phyloP scores from a whole-genome alignment of 2,329 filamentous ascomycete genomes.

The Sphaerostilbella broomeana region DNA sequence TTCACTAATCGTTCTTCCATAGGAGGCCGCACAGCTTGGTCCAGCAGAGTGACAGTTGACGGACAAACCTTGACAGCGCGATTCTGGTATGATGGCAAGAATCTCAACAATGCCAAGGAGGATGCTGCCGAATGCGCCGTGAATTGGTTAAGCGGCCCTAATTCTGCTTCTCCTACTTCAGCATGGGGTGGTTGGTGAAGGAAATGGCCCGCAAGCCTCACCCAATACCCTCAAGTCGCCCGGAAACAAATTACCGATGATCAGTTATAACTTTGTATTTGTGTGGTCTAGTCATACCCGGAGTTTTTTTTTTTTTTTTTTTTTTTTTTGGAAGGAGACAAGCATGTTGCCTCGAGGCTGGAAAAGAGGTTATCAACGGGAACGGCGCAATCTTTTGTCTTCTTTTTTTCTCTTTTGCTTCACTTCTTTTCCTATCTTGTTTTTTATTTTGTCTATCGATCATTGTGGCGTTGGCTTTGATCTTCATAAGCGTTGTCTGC shows the following conservation, averaged over 20 bases:
- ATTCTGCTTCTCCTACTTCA: constrained; percentile 19
- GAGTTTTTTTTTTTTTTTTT: constrained; percentile 10
- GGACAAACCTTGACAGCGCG: constrained; percentile 61
- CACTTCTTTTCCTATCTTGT: not conserved
- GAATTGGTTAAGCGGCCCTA: constrained; percentile 44
- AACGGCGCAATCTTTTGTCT: not conserved
- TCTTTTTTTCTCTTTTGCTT: not conserved
- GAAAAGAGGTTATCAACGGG: not conserved
- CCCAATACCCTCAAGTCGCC: no score
- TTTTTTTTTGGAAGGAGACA: not conserved
- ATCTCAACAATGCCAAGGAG: constrained; percentile 80
- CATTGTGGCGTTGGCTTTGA: not conserved
- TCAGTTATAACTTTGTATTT: constrained; percentile 2
- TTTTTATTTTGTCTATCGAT: not conserved
- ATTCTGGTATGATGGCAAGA: constrained; percentile 88
- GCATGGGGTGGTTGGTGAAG: constrained; percentile 19
- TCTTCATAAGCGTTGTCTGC: not conserved
- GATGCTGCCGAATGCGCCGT: constrained; percentile 83
- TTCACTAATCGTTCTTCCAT: not conserved
- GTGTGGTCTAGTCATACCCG: constrained; percentile 3
- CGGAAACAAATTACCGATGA: not conserved
- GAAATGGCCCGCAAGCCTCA: no score
- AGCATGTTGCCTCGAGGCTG: not conserved
- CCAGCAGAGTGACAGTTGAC: constrained; percentile 67
- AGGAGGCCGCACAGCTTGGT: constrained; percentile 92